phyloP scores from a whole-genome alignment of 2,329 filamentous ascomycete genomes.

The Arthrobotrys conoides region DNA sequence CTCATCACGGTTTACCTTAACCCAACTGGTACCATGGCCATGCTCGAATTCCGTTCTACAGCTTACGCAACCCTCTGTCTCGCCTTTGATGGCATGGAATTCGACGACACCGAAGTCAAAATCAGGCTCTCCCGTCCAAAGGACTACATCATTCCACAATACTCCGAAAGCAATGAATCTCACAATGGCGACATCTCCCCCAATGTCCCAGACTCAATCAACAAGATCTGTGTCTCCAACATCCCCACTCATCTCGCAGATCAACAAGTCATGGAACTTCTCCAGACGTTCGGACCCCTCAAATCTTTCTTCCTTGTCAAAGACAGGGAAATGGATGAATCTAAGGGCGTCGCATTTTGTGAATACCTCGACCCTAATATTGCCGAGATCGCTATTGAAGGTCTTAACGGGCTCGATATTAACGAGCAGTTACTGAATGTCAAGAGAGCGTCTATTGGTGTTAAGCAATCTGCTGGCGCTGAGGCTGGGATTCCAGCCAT shows the following conservation, averaged over 20 bases:
- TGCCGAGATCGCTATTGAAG: conserved; percentile 89
- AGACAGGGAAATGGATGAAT: conserved; percentile 86
- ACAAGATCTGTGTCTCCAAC: conserved; percentile 94
- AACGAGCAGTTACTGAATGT: conserved; percentile 89
- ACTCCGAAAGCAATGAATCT: conserved; percentile 83
- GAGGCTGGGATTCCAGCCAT: conserved; percentile 98
- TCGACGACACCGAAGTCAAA: conserved; percentile 76
- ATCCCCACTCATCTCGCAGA: conserved; percentile 90
- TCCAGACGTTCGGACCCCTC: conserved; percentile 91
- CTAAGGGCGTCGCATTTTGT: conserved; percentile 93
- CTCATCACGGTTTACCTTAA: conserved; percentile 82
- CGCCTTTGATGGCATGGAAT: conserved; percentile 88
- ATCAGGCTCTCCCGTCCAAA: conserved; percentile 63
- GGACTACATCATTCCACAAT: conserved; percentile 85
- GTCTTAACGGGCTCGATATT: conserved; percentile 92
- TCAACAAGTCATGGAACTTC: conserved; percentile 89
- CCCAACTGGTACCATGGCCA: conserved; percentile 82
- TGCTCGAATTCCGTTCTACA: conserved; percentile 90
- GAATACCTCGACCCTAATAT: conserved; percentile 84
- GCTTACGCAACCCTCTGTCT: conserved; percentile 91
- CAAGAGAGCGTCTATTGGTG: conserved; percentile 88
- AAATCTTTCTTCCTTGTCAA: conserved; percentile 93
- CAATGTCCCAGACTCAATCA: conserved; percentile 88
- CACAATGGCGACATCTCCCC: conserved; percentile 83
- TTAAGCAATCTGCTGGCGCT: conserved; percentile 89